These are phyloP conservation scores for Hirschioporus abietinus DNA, from an alignment of 768 basidiomycete species.

Conservation along the genomic window DNA sequence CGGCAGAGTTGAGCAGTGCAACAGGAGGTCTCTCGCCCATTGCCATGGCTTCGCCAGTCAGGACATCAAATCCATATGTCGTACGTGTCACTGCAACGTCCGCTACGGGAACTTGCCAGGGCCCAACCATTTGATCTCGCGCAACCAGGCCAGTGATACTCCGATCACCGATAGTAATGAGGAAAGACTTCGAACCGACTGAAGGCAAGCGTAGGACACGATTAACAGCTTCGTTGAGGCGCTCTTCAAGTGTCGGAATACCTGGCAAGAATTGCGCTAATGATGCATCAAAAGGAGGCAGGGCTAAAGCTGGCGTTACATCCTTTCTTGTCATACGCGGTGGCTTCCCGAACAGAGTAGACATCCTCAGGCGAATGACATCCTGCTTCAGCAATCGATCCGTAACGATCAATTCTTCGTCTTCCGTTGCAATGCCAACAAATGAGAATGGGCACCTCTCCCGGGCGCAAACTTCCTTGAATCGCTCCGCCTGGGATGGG, in stretches of 20 bases:
- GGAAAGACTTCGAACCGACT: constrained; percentile 93
- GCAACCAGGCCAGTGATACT: constrained; percentile 90
- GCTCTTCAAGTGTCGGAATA: constrained; percentile 33
- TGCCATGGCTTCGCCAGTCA: constrained; percentile 93
- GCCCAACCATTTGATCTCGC: constrained; percentile 98
- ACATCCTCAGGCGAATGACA: constrained; percentile 89
- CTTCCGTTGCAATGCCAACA: constrained; percentile 80
- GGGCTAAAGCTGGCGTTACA: constrained; percentile 35
- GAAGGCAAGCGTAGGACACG: constrained; percentile 88
- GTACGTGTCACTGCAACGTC: constrained; percentile 97
- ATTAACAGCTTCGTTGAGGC: constrained; percentile 58
- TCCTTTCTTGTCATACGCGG: constrained; percentile 86
- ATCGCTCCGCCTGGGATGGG: constrained; percentile 51
- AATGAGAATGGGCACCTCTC: constrained; percentile 93
- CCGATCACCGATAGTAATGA: constrained; percentile 97
- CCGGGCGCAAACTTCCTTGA: constrained; percentile 73
- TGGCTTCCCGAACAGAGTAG: constrained; percentile 92
- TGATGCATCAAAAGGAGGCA: constrained; percentile 61
- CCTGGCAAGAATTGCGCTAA: constrained; percentile 62
- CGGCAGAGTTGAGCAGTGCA: constrained; percentile 80
- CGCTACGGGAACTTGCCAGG: constrained; percentile 96
- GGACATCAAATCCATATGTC: constrained; percentile 85
- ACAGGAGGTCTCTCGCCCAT: constrained; percentile 96
- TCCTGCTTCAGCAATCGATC: constrained; percentile 76
- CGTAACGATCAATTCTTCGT: constrained; percentile 82